Base-by-base conservation (phyloP, 2,329 filamentous ascomycete species). In the Fusarium drepaniforme region DNA sequence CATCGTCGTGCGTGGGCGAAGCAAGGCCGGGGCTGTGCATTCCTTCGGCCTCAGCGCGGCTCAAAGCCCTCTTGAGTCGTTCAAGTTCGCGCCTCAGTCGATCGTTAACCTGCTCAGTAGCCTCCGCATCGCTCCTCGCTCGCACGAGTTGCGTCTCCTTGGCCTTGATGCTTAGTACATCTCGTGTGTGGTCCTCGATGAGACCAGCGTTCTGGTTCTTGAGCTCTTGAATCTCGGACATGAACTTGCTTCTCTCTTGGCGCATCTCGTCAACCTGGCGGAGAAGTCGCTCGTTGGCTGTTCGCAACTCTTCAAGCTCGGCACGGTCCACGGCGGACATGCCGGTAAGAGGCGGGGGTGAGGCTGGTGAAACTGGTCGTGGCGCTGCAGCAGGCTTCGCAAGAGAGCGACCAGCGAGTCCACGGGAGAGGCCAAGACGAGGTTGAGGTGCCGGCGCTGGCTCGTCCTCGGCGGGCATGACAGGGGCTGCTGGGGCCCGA, bases 61-160 rank as follows among this genome's bases (percentile, higher is more conserved):
- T 88, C 77, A 94, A 88, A 76, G 98, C 97, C 67, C 95, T 93
- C 89, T 98, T 98, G 71, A 99, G 88, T 64, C 97, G 91, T 76
- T 99, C 97, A 57, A 98, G 93, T 84, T 99, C 97, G 64, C 96
- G 91, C 72, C 93, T 89, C 64, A 98, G 89, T 67, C 94, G 93
- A 72, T 97, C 94, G 63, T 97, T 95, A 68, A 92, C 93, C 78
- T 95, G 92, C 81, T 98, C 95, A 0, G 96, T 94, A 1, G 94
- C 92, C 82, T 98, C 96, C 37, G 93, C 94, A 80, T 99, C 97
- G 75, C 94, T 95, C 65, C 96, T 90, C 13, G 97, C 96, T 53
- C 97, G 93, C 12, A 98, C 96, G 7, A 99, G 89, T 79, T 99
- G 97, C 4, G 97, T 98, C 83, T 99, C 97, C 84, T 99, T 99